Percentiles rank a stretch among this genome's conserved stretches.
These are phyloP conservation scores for Henckelia pumila DNA, from an alignment of 257 asterid genomes.

Conservation along the genomic window DNA sequence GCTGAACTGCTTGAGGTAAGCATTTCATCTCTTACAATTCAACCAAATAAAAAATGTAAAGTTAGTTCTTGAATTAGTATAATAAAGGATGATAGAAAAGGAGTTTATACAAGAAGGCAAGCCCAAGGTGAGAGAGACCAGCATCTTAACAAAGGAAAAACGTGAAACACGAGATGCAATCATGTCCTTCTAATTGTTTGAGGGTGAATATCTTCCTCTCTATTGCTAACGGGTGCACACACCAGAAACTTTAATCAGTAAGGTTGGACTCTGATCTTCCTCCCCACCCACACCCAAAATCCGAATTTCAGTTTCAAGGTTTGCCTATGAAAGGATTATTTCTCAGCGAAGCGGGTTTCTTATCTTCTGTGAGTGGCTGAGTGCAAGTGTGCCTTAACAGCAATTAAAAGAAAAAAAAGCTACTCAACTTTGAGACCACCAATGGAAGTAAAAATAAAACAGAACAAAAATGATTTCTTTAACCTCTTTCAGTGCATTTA, in stretches of 20 bases:
- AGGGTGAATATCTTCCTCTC: constrained; percentile 3
- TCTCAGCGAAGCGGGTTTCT: background rate
- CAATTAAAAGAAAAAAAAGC: constrained; percentile 16
- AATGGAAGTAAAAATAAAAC: constrained; percentile 15
- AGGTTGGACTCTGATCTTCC: constrained; percentile 10
- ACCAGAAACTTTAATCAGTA: constrained; percentile 5
- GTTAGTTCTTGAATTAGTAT: background rate
- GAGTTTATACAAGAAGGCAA: background rate
- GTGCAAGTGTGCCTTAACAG: background rate
- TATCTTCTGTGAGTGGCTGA: background rate
- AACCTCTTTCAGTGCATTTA: constrained; percentile 95
- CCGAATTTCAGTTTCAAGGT: constrained; percentile 4
- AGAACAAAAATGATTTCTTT: constrained; percentile 30
- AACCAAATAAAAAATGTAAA: constrained; percentile 5
- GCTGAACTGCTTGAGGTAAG: constrained; percentile 1
- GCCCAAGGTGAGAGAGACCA: background rate
- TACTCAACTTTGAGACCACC: constrained; percentile 12
- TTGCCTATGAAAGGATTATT: constrained; percentile 9
- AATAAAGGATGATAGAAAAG: background rate
- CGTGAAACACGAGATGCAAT: constrained; percentile 11
- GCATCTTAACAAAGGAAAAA: constrained; percentile 16
- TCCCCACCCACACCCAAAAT: background rate
- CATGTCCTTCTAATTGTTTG: background rate
- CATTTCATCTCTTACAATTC: constrained; percentile 10
- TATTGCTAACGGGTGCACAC: background rate